Evolutionary conservation across 352 stramenopile genomes (phyloP).

Genomic region (Phytopythium kandeliae): DNA sequence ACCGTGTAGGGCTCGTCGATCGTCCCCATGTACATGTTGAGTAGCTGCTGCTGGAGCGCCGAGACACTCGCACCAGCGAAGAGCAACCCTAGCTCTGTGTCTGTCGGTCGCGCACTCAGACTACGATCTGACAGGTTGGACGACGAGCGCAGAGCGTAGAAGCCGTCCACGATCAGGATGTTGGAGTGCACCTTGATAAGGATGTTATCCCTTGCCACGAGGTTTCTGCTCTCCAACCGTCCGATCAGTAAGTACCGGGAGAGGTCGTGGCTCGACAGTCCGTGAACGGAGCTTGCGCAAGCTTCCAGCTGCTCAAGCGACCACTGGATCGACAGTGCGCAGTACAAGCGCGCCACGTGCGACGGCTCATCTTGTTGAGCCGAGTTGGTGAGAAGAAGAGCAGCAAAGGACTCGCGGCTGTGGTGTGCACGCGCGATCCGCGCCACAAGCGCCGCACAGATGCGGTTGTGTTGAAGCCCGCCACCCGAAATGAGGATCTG

Average conservation of each 20-base stretch:
- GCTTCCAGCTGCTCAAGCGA: conserved; percentile 65
- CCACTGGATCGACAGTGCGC: conserved; percentile 72
- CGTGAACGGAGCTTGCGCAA: conserved; percentile 29
- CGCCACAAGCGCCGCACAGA: conserved; percentile 53
- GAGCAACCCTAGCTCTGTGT: conserved; percentile 66
- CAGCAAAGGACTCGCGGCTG: conserved; percentile 37
- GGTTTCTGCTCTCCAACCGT: conserved; percentile 22
- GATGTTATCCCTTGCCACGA: conserved; percentile 15
- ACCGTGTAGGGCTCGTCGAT: conserved; percentile 23
- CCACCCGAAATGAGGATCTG: conserved; percentile 79
- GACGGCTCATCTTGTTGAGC: conserved; percentile 76
- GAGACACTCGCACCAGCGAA: conserved; percentile 38
- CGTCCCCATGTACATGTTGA: conserved; percentile 65
- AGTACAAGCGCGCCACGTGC: conserved; percentile 71
- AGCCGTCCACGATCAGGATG: conserved; percentile 70
- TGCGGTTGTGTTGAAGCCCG: conserved; percentile 64
- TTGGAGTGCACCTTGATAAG: conserved; percentile 79
- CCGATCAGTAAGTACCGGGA: conserved; percentile 42
- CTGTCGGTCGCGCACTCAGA: conserved; percentile 56
- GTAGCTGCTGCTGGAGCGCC: conserved; percentile 49
- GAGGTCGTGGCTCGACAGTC: conserved; percentile 33
- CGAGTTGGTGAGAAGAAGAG: conserved; percentile 65
- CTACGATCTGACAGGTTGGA: conserved; percentile 76
- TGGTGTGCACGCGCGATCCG: conserved; percentile 37
- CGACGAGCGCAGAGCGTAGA: conserved; percentile 62